Evolutionary conservation across 768 basidiomycete genomes (phyloP).

Genomic region (Lentinula sp.): DNA sequence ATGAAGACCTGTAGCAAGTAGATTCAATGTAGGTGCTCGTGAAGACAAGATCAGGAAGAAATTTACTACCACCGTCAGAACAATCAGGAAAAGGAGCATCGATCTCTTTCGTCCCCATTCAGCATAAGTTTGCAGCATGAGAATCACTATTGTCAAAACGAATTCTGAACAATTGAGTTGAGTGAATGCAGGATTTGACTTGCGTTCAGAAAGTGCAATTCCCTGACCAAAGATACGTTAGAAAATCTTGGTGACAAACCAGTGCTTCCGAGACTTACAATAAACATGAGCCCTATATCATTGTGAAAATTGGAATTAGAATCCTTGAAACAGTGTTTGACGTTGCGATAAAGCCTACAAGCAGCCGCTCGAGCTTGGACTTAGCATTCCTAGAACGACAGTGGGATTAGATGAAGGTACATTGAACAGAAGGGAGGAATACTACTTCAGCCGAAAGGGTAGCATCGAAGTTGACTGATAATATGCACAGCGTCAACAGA

Average conservation of each 20-base stretch:
- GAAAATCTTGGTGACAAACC: not conserved
- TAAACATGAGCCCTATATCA: not conserved
- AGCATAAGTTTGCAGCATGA: slow-evolving; percentile 38
- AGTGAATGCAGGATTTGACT: not conserved
- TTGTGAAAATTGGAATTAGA: not conserved
- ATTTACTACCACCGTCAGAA: slow-evolving; percentile 17
- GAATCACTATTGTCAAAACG: slow-evolving; percentile 21
- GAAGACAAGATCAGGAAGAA: not conserved
- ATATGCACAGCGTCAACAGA: not conserved
- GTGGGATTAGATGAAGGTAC: not conserved
- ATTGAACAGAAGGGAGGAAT: not conserved
- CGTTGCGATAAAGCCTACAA: not conserved
- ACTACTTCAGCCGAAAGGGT: not conserved
- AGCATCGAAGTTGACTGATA: not conserved
- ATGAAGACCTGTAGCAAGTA: not conserved
- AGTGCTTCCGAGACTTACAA: not conserved
- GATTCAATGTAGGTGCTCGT: not conserved
- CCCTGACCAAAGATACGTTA: not conserved
- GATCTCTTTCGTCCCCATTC: slow-evolving; percentile 33
- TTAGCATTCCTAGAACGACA: not conserved
- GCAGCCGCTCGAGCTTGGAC: not conserved
- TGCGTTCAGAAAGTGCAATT: not conserved
- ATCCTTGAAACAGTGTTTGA: not conserved
- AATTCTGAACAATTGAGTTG: not conserved
- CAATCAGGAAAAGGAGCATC: slow-evolving; percentile 25